Evolutionary conservation across 2,329 filamentous ascomycete genomes (phyloP).

Genomic region (Aspergillus sp.): DNA sequence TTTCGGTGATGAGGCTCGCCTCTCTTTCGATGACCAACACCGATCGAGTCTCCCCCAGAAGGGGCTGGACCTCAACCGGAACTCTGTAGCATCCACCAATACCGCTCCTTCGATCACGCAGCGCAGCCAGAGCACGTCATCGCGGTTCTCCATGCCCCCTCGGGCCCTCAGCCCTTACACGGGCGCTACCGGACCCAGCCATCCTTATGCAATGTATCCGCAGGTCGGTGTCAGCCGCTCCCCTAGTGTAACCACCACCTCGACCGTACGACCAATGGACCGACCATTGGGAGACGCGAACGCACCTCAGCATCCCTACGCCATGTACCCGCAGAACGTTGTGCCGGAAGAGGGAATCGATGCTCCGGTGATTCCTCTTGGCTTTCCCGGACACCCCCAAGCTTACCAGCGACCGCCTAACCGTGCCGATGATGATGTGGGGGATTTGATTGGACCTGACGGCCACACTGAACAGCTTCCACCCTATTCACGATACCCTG

Average conservation of each 20-base stretch:
- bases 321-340: constrained; percentile 80
- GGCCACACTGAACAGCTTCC: constrained; percentile 89
- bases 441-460: constrained; percentile 81
- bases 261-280: constrained; percentile 62
- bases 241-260: constrained; percentile 68
- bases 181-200: constrained; percentile 71
- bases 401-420: constrained; percentile 72
- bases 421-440: constrained; percentile 70
- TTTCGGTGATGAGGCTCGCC: constrained; percentile 36
- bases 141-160: constrained; percentile 44
- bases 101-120: constrained; percentile 34
- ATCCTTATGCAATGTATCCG: constrained; percentile 82
- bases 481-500: constrained; percentile 86
- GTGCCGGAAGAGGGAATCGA: constrained; percentile 56
- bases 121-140: constrained; percentile 46
- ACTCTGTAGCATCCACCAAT: constrained; percentile 32
- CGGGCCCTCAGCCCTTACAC: constrained; percentile 64
- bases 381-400: constrained; percentile 68
- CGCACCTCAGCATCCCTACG: constrained; percentile 80
- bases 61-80: constrained; percentile 29
- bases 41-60: constrained; percentile 39
- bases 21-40: constrained; percentile 32
- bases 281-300: constrained; percentile 60
- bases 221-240: constrained; percentile 62
- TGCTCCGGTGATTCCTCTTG: constrained; percentile 60